Conservation (phyloP, 1,284 basidiomycete species). For the Pseudozyma flocculosa region DNA sequence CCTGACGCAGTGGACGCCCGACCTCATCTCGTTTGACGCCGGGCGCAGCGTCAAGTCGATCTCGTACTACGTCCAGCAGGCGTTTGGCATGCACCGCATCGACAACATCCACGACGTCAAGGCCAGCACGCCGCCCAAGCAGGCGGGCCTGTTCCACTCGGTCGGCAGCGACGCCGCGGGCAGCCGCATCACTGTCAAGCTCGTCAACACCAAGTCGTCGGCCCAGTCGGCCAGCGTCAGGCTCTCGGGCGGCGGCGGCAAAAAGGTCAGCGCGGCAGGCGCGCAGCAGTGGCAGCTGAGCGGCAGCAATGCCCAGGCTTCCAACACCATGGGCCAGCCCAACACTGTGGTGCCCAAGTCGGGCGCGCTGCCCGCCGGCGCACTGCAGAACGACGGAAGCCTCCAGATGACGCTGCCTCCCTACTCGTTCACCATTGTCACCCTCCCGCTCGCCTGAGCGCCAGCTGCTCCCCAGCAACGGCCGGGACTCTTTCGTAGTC, state of each 20-base stretch:
- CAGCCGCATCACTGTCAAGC: constrained; percentile 18
- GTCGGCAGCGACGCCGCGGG: constrained; percentile 19
- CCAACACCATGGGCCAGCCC: constrained; percentile 8
- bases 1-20: constrained; percentile 64
- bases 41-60: constrained; percentile 61
- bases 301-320: constrained; percentile 6
- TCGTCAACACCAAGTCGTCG: constrained; percentile 21
- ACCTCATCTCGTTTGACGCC: constrained; percentile 66
- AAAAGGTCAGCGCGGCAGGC: constrained; percentile 7
- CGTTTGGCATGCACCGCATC: constrained; percentile 34
- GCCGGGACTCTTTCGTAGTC: too few relatives aligned
- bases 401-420: not conserved
- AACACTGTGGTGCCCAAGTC: constrained; percentile 5
- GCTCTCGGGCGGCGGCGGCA: constrained; percentile 5
- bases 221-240: constrained; percentile 8
- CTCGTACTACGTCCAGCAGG: constrained; percentile 70
- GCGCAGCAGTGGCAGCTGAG: constrained; percentile 21
- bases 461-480: too few relatives aligned
- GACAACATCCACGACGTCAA: constrained; percentile 19
- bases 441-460: not conserved
- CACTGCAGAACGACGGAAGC: not conserved
- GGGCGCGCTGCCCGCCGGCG: not conserved
- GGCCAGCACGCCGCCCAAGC: constrained; percentile 10
- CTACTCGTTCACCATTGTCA: constrained; percentile 1
- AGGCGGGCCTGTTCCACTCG: constrained; percentile 20